Base-by-base conservation (phyloP, 306 rosid species). In the Vachellia pachyceras region DNA sequence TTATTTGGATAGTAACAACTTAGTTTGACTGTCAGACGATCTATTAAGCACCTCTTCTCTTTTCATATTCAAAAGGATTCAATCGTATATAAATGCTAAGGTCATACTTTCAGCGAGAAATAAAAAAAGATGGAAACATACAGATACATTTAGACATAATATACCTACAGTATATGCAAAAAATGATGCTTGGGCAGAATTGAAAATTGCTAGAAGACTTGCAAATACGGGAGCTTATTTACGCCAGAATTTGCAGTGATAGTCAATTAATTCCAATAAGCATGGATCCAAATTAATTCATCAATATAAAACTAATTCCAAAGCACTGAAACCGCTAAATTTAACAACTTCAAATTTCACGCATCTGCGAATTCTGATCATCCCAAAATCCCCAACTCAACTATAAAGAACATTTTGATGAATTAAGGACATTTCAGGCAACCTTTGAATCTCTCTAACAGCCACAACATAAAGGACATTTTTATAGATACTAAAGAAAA, bases 301-400 rank as follows among this genome's bases (percentile, higher is more conserved):
- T 42, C 37, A 12, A 54, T 41, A 68, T 37, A 46, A 66, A 52
- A 12, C 63, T 6, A 57, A 54, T 45, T 13, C 42, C 15, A 71
- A n/a, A 37, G 25, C 71, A 80, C 39, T 63, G 18, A 54, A 88
- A 77, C 76, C 41, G 37, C 47, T 69, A 72, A 46, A 12, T 77
- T 80, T 41, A 40, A 46, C 52, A 72, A 65, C 72, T 85, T 77
- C 82, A 77, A 85, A 39, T 69, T 73, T 65, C 65, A 80, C 47
- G 46, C 40, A 84, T 37, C 64, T 74, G 73, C 7, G 2, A 75
- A 68, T 61, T 81, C 49, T 45, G 46, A 78, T 29, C 13, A 50
- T 15, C 52, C 35, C 74, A 79, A 67, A 54, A 35, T 69, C 81
- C 65, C 12, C 68, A 58, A 44, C 69, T 60, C 49, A 72, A 60